phyloP scores from a whole-genome alignment of 805 yeast species.

The Lipomyces spencermartinsiae region DNA sequence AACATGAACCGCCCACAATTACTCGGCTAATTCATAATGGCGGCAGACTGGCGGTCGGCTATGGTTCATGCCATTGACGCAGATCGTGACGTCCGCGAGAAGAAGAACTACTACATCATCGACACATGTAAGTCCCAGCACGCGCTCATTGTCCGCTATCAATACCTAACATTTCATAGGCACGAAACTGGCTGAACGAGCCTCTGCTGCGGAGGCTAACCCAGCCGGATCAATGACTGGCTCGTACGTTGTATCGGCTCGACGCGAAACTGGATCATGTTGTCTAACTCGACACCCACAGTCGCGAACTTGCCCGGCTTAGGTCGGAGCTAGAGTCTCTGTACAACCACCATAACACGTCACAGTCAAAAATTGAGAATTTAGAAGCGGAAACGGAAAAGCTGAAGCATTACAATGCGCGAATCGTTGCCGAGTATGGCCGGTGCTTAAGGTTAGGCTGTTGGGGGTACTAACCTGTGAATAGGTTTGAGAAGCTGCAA shows the following conservation, averaged over 20 bases:
- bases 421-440: conserved; percentile 28
- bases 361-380: conserved; percentile 28
- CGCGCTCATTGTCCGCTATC: background rate
- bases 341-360: conserved; percentile 29
- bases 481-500: conserved; percentile 34
- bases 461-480: background rate
- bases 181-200: conserved; percentile 35
- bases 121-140: conserved; percentile 33
- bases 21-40: background rate
- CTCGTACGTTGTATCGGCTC: conserved; percentile 12
- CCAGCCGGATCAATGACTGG: conserved; percentile 4
- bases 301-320: conserved; percentile 9
- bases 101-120: conserved; percentile 31
- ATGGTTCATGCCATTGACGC: conserved; percentile 14
- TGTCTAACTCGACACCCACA: background rate
- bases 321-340: conserved; percentile 30
- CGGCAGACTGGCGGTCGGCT: conserved; percentile 21
- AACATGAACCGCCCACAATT: background rate
- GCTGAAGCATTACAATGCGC: conserved; percentile 7
- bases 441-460: background rate
- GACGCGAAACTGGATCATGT: background rate
- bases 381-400: conserved; percentile 12
- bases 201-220: conserved; percentile 21
- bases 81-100: conserved; percentile 39
- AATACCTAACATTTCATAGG: conserved; percentile 2